Percentiles rank a stretch among this genome's conserved stretches.
phyloP scores from a whole-genome alignment of 352 stramenopile genomes.

The Pythium phragmitis region DNA sequence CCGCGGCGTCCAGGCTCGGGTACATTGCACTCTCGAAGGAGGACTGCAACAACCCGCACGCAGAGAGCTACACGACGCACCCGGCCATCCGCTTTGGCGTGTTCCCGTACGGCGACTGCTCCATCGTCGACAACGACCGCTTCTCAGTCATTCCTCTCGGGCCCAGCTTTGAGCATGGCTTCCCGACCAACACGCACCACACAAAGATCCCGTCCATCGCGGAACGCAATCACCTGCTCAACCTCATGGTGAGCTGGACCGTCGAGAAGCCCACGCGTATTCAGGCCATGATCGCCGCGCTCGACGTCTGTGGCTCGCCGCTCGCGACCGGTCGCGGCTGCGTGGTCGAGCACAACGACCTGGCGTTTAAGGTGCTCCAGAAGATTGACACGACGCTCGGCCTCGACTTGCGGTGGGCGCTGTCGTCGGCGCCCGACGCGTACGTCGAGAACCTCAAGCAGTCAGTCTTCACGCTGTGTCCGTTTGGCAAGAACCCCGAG shows the following conservation, averaged over 20 bases:
- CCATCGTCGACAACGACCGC: constrained; percentile 49
- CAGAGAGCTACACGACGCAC: constrained; percentile 28
- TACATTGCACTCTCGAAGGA: constrained; percentile 50
- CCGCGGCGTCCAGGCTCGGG: constrained; percentile 32
- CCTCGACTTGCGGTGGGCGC: constrained; percentile 44
- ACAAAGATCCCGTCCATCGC: constrained; percentile 23
- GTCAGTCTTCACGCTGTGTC: constrained; percentile 62
- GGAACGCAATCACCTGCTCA: constrained; percentile 41
- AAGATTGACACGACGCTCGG: constrained; percentile 43
- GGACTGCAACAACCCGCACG: constrained; percentile 55
- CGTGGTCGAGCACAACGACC: constrained; percentile 58
- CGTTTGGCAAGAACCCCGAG: constrained; percentile 63
- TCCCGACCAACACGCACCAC: constrained; percentile 50
- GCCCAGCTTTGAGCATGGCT: constrained; percentile 63
- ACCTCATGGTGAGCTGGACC: constrained; percentile 70
- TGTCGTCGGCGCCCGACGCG: constrained; percentile 44
- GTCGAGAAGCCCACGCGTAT: constrained; percentile 61
- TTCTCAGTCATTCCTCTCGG: constrained; percentile 49
- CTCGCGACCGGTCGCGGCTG: constrained; percentile 19
- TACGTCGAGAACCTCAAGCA: constrained; percentile 60
- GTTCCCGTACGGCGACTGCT: constrained; percentile 63
- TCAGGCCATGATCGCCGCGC: constrained; percentile 51
- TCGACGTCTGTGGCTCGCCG: constrained; percentile 37
- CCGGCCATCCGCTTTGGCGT: constrained; percentile 47
- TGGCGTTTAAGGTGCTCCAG: constrained; percentile 59